Percentiles rank a stretch among this genome's conserved stretches.
phyloP scores from a whole-genome alignment of 106 monocot genomes.

The Amphibolis antarctica region DNA sequence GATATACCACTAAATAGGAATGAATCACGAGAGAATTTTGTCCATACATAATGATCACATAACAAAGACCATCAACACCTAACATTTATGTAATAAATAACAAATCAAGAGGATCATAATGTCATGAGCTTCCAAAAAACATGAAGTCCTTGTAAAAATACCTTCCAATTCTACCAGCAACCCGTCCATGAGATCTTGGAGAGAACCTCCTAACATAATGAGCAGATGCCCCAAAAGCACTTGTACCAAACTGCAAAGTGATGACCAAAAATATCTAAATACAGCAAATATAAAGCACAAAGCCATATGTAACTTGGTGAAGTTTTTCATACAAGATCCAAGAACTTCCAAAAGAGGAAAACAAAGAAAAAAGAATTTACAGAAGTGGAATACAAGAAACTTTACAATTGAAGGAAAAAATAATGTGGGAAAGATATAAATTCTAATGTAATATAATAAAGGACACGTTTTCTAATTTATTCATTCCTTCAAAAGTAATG shows the following conservation, averaged over 20 bases:
- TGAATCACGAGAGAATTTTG: too few species aligned
- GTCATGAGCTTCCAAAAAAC: not conserved
- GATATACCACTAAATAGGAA: too few species aligned
- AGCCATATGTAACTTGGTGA: not conserved
- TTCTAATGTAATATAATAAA: too few species aligned
- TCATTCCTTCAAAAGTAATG: too few species aligned
- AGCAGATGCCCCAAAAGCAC: conserved; percentile 57
- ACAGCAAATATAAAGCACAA: not conserved
- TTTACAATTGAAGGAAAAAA: too few species aligned
- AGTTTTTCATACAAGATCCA: not conserved
- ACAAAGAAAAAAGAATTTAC: too few species aligned
- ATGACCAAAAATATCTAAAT: not conserved
- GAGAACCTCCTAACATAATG: conserved; percentile 71
- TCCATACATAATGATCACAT: too few species aligned
- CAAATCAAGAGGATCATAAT: not conserved
- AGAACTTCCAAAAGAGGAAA: too few species aligned
- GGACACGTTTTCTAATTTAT: too few species aligned
- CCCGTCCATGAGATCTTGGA: conserved; percentile 69
- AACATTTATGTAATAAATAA: not conserved
- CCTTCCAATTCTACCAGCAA: conserved; percentile 90
- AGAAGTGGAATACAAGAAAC: too few species aligned
- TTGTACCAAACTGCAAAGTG: conserved; percentile 61
- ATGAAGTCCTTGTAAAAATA: conserved; percentile 4
- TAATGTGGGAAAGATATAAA: too few species aligned
- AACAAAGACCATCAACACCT: too few species aligned